These are phyloP conservation scores for Agrostemma githago DNA, from an alignment of 148 eudicot genomes.

Conservation along the genomic window DNA sequence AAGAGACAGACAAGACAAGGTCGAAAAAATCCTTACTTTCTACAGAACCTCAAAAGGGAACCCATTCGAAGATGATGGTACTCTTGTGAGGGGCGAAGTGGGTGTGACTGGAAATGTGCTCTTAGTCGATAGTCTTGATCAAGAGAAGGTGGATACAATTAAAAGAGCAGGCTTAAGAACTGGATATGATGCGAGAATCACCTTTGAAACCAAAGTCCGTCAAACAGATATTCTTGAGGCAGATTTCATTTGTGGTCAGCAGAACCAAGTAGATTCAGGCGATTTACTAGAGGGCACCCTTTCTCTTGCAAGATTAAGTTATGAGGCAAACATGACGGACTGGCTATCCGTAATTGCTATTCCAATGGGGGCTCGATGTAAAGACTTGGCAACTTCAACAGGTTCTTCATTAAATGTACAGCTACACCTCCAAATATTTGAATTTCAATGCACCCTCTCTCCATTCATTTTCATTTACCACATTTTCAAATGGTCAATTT, in stretches of 20 bases:
- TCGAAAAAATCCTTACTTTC: conserved; percentile 63
- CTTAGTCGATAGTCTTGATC: conserved; percentile 42
- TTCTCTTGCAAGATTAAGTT: conserved; percentile 69
- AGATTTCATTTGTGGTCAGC: conserved; percentile 56
- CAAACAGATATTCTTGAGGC: conserved; percentile 60
- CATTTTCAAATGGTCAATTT: not conserved
- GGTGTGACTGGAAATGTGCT: conserved; percentile 53
- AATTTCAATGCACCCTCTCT: not conserved
- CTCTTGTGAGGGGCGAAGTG: conserved; percentile 72
- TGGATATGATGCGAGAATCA: conserved; percentile 58
- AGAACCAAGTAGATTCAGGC: conserved; percentile 27
- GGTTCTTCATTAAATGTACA: conserved; percentile 46
- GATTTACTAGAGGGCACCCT: conserved; percentile 46
- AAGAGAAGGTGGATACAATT: conserved; percentile 42
- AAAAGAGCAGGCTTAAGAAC: conserved; percentile 56
- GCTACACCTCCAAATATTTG: not conserved
- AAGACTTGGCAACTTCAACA: conserved; percentile 47
- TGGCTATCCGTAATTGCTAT: conserved; percentile 67
- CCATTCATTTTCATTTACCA: not conserved
- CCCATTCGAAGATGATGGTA: conserved; percentile 67
- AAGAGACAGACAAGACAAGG: conserved; percentile 90
- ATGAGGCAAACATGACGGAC: conserved; percentile 66
- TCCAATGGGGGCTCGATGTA: conserved; percentile 82
- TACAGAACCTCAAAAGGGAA: conserved; percentile 55
- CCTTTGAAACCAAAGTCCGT: conserved; percentile 58